These are phyloP conservation scores for Furcasterigmium furcatum DNA, from an alignment of 2,329 filamentous ascomycete species.

Conservation along the genomic window DNA sequence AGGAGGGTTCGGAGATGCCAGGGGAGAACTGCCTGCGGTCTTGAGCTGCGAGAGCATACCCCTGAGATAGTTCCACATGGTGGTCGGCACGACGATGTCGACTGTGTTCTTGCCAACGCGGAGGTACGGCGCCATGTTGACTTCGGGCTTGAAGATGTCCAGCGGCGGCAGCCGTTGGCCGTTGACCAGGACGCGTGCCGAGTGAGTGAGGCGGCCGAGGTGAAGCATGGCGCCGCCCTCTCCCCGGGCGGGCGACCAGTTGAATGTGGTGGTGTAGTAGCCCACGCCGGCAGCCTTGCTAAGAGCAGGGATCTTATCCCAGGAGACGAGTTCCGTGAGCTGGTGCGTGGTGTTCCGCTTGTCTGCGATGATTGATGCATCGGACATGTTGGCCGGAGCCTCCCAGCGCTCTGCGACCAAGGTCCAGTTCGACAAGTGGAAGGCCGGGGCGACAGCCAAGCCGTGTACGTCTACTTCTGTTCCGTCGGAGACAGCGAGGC, in stretches of 20 bases:
- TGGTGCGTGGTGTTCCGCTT: conserved; percentile 8
- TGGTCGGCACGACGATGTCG: conserved; percentile 2
- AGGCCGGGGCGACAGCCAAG: not conserved
- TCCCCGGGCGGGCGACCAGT: not conserved
- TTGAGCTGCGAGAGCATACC: not conserved
- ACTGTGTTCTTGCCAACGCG: conserved; percentile 4
- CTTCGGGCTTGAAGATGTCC: not conserved
- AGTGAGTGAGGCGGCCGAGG: conserved; percentile 1
- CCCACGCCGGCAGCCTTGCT: conserved; percentile 6
- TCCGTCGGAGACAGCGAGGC: too few species aligned
- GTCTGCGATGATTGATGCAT: not conserved
- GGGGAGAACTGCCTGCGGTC: too few species aligned
- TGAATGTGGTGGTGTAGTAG: conserved; percentile 6
- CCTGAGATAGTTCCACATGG: conserved; percentile 9
- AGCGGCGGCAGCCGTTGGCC: not conserved
- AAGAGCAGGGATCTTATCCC: conserved; percentile 1
- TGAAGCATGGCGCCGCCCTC: conserved; percentile 4
- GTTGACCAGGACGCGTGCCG: conserved; percentile 1
- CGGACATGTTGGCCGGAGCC: conserved; percentile 1
- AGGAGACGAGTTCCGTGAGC: conserved; percentile 3
- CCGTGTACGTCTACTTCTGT: too few species aligned
- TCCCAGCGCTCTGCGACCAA: conserved; percentile 7
- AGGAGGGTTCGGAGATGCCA: too few species aligned
- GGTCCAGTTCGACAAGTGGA: conserved; percentile 3
- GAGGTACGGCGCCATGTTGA: conserved; percentile 3